phyloP scores from a whole-genome alignment of 768 basidiomycete genomes.

The Hebeloma cylindrosporum region DNA sequence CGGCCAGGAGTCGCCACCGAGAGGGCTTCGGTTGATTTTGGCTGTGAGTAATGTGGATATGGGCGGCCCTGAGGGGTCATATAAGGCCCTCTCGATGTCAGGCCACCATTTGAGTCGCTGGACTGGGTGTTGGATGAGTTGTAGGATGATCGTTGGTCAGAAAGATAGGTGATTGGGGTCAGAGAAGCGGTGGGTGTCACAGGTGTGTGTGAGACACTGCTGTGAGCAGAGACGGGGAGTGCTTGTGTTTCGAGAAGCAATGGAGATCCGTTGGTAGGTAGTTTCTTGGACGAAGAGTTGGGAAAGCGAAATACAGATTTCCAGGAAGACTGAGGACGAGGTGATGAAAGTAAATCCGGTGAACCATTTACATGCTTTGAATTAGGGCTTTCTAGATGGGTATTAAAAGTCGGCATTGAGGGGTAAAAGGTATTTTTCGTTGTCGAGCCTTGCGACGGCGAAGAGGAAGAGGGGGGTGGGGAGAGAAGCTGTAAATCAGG shows the following conservation, averaged over 20 bases:
- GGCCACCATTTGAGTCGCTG: constrained; percentile 59
- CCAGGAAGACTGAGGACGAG: constrained; percentile 48
- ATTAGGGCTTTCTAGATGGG: constrained; percentile 21
- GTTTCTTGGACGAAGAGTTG: constrained; percentile 63
- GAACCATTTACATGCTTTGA: constrained; percentile 16
- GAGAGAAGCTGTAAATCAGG: constrained; percentile 22
- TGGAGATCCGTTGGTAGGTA: constrained; percentile 39
- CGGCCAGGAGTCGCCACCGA: constrained; percentile 33
- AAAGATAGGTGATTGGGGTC: constrained; percentile 53
- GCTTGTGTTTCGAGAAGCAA: constrained; percentile 52
- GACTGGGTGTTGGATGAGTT: constrained; percentile 79
- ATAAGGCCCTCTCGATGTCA: constrained; percentile 27
- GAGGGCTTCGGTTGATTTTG: constrained; percentile 41
- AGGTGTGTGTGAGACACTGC: constrained; percentile 36
- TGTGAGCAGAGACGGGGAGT: constrained; percentile 33
- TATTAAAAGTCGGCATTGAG: constrained; percentile 26
- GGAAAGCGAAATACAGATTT: constrained; percentile 75
- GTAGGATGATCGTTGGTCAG: constrained; percentile 71
- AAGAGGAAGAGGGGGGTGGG: constrained; percentile 17
- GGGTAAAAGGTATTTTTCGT: constrained; percentile 15
- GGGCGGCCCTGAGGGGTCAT: constrained; percentile 27
- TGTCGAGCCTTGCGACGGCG: constrained; percentile 15
- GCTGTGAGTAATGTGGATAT: constrained; percentile 33
- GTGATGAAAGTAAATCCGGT: constrained; percentile 27
- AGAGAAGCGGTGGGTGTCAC: constrained; percentile 48